Evolutionary conservation across 495 filamentous ascomycete genomes (phyloP).

Genomic region (Daldinia vernicosa): DNA sequence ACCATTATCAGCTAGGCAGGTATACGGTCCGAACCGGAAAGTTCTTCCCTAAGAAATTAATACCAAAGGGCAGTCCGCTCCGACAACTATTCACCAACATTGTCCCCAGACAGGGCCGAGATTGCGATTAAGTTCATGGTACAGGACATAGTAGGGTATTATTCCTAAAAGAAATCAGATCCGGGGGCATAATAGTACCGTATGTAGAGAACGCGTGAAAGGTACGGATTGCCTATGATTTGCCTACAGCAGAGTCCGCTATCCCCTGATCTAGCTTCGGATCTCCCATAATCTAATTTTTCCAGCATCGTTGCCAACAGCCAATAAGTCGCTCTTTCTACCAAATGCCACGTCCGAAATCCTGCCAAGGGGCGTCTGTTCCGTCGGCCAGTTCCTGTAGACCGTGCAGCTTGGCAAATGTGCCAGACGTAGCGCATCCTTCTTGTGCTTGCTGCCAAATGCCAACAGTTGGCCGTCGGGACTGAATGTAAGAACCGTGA

Average conservation of each 20-base stretch:
- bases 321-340: conserved; percentile 73
- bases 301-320: conserved; percentile 86
- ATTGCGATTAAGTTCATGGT: not conserved
- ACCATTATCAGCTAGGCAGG: conserved; percentile 21
- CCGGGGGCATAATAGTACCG: conserved; percentile 5
- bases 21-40: conserved; percentile 36
- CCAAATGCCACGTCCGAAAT: conserved; percentile 82
- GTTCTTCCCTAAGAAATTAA: conserved; percentile 35
- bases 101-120: not conserved
- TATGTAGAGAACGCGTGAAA: not conserved
- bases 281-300: conserved; percentile 91
- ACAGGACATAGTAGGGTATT: not conserved
- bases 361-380: conserved; percentile 84
- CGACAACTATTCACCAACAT: conserved; percentile 25
- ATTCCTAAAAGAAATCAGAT: not conserved
- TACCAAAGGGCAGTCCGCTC: conserved; percentile 47
- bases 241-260: conserved; percentile 10
- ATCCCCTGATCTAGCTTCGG: conserved; percentile 46
- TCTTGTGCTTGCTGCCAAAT: conserved; percentile 84
- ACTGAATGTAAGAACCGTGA: conserved; percentile 78
- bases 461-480: conserved; percentile 89
- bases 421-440: conserved; percentile 85
- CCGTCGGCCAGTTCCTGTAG: conserved; percentile 96
- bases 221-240: conserved; percentile 3
- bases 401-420: conserved; percentile 93